Base-by-base conservation (phyloP, 495 filamentous ascomycete species). In the Aspergillus homomorphus region DNA sequence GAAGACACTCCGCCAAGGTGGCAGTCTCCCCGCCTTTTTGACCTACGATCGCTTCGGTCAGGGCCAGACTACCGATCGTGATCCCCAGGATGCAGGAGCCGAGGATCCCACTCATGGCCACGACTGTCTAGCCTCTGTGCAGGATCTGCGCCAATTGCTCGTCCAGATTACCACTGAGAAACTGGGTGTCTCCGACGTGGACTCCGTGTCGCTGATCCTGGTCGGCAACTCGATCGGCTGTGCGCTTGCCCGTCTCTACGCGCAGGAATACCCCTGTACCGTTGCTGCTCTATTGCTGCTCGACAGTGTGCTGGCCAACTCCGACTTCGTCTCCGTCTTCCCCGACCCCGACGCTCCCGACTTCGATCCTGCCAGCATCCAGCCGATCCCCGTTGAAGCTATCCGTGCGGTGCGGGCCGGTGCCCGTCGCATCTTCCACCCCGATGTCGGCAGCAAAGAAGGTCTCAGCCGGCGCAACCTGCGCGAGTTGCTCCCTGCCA, bases 11-110 rank as follows among this genome's bases (percentile, higher is more conserved):
- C 63, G 65, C 30, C 57, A 62, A 18, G 62, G 57, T 15, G 8
- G 20, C 53, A 64, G 59, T 9, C 66, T 64, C 20, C 80, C 83
- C 9, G 66, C 77, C 8, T 72, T 86, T 24, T 76, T 89, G 3
- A 77, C 77, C 46, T 88, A 87, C 62, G 86, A 89, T 69, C 83
- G 86, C 42, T 87, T 77, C 62, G 84, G 85, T 26, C 84, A 88
- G 65, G 85, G 84, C 4, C 62, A 76, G 49, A 83, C 82, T 1
- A 71, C 66, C 18, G 77, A 80, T 51, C 73, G 69, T 2, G 84
- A 88, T 64, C 84, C 86, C 0, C 46, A 67, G 5, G 82, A 87
- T 53, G 61, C 64, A 7, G 67, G 66, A 10, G 45, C 63, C 41
- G 66, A 58, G 22, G 73, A 76, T 42, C 70, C 69, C 7, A 71